Base-by-base conservation (phyloP, 805 yeast species). In the Ogataea zsoltii region DNA sequence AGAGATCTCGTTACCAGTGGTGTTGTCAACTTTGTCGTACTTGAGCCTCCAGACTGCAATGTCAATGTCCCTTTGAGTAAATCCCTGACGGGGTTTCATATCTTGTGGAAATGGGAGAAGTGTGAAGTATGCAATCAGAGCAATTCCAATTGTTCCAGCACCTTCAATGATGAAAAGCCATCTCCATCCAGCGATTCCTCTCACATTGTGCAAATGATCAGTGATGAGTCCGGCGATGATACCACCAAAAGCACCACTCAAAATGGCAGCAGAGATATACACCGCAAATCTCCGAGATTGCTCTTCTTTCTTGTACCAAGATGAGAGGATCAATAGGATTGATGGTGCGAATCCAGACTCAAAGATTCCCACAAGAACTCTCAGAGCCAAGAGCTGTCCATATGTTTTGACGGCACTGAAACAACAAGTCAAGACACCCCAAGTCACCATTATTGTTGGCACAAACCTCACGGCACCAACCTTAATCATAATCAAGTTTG, bases 131-230 rank as follows among this genome's bases (percentile, higher is more conserved):
- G 53, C 41, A 48, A 49, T 33, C 1, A 60, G 12, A 5, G 54
- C 53, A 38, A 57, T 50, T 2, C 68, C 74, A 17, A 83, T 55
- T 7, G 77, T 67, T 16, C 70, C 55, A 13, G 64, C 48, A 3
- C 77, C 79, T 50, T 79, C 83, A 38, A 79, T 66, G 45, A 78
- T 69, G 57, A 70, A 79, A 32, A 79, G 64, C 75, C 79, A 78
- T 45, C 77, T 63, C 79, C 79, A 76, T 21, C 79, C 77, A 11
- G 61, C 69, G 17, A 69, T 57, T 4, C 76, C 76, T 14, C 80
- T 75, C 33, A 79, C 70, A 49, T 82, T 58, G 38, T 63, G 57
- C 26, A 71, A 53, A 45, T 65, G 63, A 41, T 66, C 66, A 38
- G 79, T 66, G 28, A 81, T 62, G 0, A 76, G 84, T 44, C 72